phyloP scores from a whole-genome alignment of 495 filamentous ascomycete genomes.

The Penicillium coprophilum region DNA sequence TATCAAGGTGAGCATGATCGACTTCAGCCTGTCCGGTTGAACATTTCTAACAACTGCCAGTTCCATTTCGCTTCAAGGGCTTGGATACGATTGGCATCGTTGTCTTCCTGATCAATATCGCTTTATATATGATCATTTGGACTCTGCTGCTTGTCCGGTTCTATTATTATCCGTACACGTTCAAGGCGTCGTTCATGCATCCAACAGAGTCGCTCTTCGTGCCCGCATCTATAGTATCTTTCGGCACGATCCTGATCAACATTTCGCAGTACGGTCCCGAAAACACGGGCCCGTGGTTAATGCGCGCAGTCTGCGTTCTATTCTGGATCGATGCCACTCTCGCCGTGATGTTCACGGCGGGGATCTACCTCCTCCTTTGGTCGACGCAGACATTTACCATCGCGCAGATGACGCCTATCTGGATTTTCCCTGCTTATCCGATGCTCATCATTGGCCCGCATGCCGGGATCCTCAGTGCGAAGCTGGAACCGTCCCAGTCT shows the following conservation, averaged over 20 bases:
- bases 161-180: constrained; percentile 66
- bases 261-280: constrained; percentile 74
- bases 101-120: constrained; percentile 75
- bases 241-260: constrained; percentile 77
- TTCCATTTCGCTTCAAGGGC: constrained; percentile 68
- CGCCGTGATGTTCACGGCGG: constrained; percentile 61
- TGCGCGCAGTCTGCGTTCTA: constrained; percentile 57
- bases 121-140: constrained; percentile 69
- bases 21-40: neutral
- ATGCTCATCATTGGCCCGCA: constrained; percentile 77
- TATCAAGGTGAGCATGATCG: constrained; percentile 52
- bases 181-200: constrained; percentile 69
- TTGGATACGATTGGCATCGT: constrained; percentile 69
- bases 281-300: constrained; percentile 66
- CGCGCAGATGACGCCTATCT: constrained; percentile 83
- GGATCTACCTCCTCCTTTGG: constrained; percentile 74
- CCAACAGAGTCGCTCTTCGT: constrained; percentile 80
- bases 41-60: constrained; percentile 35
- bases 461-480: constrained; percentile 62
- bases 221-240: constrained; percentile 66
- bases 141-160: constrained; percentile 68
- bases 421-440: constrained; percentile 90
- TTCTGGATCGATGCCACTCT: constrained; percentile 74
- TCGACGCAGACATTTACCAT: constrained; percentile 77
- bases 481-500: constrained; percentile 44